Conservation (phyloP, 2,329 filamentous ascomycete species). For the Amauroascus niger region DNA sequence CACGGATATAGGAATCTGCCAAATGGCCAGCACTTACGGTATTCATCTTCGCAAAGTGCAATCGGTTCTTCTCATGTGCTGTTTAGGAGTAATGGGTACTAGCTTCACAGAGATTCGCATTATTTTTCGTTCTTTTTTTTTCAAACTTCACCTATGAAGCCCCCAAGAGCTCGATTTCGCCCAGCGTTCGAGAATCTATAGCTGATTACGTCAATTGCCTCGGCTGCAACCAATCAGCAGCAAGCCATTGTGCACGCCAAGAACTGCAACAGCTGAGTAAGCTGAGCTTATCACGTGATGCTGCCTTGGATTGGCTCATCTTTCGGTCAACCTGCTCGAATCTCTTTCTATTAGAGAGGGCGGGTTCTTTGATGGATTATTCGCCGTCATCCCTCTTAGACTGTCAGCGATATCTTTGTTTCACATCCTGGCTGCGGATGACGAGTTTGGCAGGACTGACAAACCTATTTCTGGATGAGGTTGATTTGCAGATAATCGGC, state of each 20-base stretch:
- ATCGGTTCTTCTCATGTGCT: background rate
- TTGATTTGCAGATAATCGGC: no score
- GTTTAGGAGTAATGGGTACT: background rate
- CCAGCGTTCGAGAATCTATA: background rate
- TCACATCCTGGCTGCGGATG: no score
- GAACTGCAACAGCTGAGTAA: background rate
- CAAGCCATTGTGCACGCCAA: background rate
- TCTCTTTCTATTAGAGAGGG: no score
- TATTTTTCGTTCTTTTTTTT: no score
- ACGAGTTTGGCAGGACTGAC: background rate
- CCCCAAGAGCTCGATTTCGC: background rate
- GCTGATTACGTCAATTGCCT: background rate
- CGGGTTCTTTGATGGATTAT: no score
- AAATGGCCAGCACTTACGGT: slow-evolving; percentile 35
- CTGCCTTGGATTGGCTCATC: no score
- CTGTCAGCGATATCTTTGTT: no score
- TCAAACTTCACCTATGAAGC: background rate
- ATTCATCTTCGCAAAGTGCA: slow-evolving; percentile 37
- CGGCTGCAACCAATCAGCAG: slow-evolving; percentile 3
- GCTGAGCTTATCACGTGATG: background rate
- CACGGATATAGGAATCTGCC: background rate
- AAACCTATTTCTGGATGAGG: no score
- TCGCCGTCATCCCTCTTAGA: no score
- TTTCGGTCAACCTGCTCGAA: no score
- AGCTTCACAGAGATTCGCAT: background rate